Percentiles rank a stretch among this genome's conserved stretches.
These are phyloP conservation scores for Leishmania gerbilli DNA, from an alignment of 208 protist species.

Conservation along the genomic window DNA sequence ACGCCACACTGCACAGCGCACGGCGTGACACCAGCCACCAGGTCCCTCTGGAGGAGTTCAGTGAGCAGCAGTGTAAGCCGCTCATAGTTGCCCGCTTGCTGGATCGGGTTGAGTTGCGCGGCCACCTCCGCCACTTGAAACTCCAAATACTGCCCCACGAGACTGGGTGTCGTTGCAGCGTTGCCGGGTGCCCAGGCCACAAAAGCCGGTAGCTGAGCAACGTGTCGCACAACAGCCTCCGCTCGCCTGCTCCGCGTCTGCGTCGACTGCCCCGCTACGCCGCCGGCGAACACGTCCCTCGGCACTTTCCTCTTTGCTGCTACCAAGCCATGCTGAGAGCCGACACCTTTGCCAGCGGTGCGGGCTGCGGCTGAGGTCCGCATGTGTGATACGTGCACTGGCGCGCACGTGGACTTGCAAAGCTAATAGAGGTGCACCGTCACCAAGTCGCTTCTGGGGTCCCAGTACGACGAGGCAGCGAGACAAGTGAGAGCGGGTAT, in stretches of 20 bases:
- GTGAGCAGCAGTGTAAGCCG: conserved; percentile 47
- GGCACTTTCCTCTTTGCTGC: not conserved
- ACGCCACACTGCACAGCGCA: conserved; percentile 64
- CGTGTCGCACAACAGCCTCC: conserved; percentile 24
- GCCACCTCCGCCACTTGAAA: conserved; percentile 18
- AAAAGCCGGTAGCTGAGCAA: conserved; percentile 23
- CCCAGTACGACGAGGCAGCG: not conserved
- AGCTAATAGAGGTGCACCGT: not conserved
- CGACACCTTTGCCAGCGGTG: not conserved
- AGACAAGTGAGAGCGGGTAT: not conserved
- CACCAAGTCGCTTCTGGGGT: not conserved
- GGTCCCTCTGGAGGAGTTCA: conserved; percentile 57
- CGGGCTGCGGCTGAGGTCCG: not conserved
- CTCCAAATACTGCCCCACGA: conserved; percentile 26
- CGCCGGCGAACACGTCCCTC: not conserved
- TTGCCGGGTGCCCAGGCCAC: conserved; percentile 11
- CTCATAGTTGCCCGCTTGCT: conserved; percentile 31
- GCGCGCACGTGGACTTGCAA: not conserved
- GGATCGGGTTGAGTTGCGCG: conserved; percentile 21
- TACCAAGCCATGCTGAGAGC: not conserved
- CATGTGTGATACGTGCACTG: not conserved
- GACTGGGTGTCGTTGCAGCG: conserved; percentile 1
- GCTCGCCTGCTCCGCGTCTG: conserved; percentile 3
- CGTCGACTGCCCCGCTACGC: not conserved
- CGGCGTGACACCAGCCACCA: conserved; percentile 61